Conservation (phyloP, 2,329 filamentous ascomycete species). For the Alternaria solani region DNA sequence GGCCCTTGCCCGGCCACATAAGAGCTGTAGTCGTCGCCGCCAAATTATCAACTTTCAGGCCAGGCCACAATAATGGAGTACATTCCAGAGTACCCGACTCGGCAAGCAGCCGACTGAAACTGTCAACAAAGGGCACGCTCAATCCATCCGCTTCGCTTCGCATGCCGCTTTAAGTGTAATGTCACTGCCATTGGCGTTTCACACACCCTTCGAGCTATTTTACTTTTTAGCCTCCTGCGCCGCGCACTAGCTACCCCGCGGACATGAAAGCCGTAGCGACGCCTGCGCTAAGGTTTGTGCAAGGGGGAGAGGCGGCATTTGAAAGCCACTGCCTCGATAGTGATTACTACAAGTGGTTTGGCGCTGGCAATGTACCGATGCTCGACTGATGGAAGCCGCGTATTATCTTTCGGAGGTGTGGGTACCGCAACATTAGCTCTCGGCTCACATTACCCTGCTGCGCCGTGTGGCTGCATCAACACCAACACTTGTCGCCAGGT, state of each 20-base stretch:
- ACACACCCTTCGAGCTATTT: slow-evolving; percentile 8
- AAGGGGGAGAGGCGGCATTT: slow-evolving; percentile 15
- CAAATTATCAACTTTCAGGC: not conserved
- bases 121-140: slow-evolving; percentile 14
- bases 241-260: slow-evolving; percentile 20
- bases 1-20: not conserved
- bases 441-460: slow-evolving; percentile 15
- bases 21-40: not conserved
- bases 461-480: slow-evolving; percentile 19
- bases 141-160: slow-evolving; percentile 9
- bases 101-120: slow-evolving; percentile 18
- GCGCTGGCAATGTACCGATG: slow-evolving; percentile 23
- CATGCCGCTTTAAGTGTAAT: slow-evolving; percentile 16
- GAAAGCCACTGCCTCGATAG: slow-evolving; percentile 14
- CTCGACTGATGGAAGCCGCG: slow-evolving; percentile 21
- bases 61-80: slow-evolving; percentile 2
- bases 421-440: slow-evolving; percentile 4
- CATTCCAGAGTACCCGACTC: slow-evolving; percentile 19
- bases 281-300: slow-evolving; percentile 11
- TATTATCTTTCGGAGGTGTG: slow-evolving; percentile 10
- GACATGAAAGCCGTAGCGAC: slow-evolving; percentile 8
- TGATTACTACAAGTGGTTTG: slow-evolving; percentile 15
- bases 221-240: slow-evolving; percentile 16
- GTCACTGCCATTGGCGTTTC: slow-evolving; percentile 8
- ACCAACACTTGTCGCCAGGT: slow-evolving; percentile 12